Evolutionary conservation across 306 rosid species (phyloP).

Genomic region (Betula pendula): DNA sequence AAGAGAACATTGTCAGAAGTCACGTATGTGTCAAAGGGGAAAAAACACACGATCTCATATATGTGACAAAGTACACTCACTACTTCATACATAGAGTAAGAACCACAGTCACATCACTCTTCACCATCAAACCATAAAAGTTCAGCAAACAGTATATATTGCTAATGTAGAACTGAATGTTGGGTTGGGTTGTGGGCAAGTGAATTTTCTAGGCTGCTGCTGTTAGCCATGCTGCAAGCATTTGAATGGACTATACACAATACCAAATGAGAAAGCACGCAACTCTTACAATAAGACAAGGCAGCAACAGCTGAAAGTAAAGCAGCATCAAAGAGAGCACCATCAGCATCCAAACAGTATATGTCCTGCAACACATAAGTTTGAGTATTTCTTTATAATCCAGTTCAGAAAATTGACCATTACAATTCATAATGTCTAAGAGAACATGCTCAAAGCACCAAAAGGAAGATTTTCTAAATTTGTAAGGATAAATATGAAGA

Average conservation of each 20-base stretch:
- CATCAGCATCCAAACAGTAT: conserved; percentile 91
- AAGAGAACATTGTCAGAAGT: background rate
- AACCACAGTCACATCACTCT: background rate
- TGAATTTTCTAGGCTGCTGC: background rate
- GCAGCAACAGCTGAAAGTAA: conserved; percentile 85
- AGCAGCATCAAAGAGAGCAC: conserved; percentile 86
- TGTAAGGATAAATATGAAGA: conserved; percentile 14
- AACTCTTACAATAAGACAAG: conserved; percentile 70
- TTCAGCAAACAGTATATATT: background rate
- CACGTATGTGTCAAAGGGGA: background rate
- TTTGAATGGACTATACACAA: conserved; percentile 18
- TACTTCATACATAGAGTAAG: background rate
- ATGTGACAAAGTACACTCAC: background rate
- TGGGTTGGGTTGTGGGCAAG: background rate
- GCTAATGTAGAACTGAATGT: background rate
- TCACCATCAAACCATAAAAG: background rate
- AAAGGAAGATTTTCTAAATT: conserved; percentile 18
- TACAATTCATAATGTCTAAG: conserved; percentile 8
- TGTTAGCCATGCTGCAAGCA: background rate
- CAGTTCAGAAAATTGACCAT: conserved; percentile 10
- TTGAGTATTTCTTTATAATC: conserved; percentile 20
- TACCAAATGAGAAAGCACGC: conserved; percentile 21
- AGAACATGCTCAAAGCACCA: conserved; percentile 9
- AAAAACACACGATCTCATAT: background rate
- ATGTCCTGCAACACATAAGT: conserved; percentile 57